These are phyloP conservation scores for Chlamydomonas sp. DNA, from an alignment of 139 green algal genomes.

Conservation along the genomic window DNA sequence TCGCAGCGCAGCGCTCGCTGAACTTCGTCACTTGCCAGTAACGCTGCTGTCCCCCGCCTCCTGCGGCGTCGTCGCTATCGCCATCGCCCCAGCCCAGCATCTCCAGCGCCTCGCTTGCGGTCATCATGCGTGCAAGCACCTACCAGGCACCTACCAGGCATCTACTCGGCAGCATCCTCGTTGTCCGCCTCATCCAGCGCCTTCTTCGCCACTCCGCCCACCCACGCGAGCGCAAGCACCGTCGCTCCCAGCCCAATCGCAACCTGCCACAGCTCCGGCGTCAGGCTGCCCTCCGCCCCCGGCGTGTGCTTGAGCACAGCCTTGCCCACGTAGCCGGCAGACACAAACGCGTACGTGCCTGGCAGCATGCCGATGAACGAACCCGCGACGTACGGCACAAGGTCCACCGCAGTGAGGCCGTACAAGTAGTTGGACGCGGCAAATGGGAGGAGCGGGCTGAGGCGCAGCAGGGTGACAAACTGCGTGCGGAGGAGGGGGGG, in stretches of 20 bases:
- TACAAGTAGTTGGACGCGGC: slow-evolving; percentile 88
- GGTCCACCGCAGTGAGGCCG: slow-evolving; percentile 75
- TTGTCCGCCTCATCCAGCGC: slow-evolving; percentile 59
- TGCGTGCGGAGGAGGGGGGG: too few relatives aligned
- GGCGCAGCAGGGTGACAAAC: slow-evolving; percentile 86
- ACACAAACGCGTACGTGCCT: slow-evolving; percentile 83
- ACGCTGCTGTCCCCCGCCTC: not conserved
- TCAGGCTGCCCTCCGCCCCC: slow-evolving; percentile 33
- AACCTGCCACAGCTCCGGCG: slow-evolving; percentile 41
- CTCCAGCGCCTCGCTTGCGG: too few relatives aligned
- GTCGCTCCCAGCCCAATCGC: slow-evolving; percentile 51
- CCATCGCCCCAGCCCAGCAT: too few relatives aligned
- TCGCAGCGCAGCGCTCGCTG: too few relatives aligned
- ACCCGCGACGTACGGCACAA: slow-evolving; percentile 69
- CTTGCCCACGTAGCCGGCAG: slow-evolving; percentile 49
- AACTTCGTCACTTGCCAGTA: not conserved
- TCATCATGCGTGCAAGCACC: too few relatives aligned
- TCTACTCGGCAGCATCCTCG: too few relatives aligned
- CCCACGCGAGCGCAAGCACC: slow-evolving; percentile 51
- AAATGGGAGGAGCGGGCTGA: slow-evolving; percentile 86
- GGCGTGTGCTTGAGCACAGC: slow-evolving; percentile 46
- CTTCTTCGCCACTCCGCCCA: slow-evolving; percentile 59
- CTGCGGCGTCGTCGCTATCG: not conserved
- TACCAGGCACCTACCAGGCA: too few relatives aligned
- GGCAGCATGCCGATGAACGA: slow-evolving; percentile 89